Evolutionary conservation across 192 early-diverging fungal species (phyloP).

Genomic region (Backusella morwellensis): DNA sequence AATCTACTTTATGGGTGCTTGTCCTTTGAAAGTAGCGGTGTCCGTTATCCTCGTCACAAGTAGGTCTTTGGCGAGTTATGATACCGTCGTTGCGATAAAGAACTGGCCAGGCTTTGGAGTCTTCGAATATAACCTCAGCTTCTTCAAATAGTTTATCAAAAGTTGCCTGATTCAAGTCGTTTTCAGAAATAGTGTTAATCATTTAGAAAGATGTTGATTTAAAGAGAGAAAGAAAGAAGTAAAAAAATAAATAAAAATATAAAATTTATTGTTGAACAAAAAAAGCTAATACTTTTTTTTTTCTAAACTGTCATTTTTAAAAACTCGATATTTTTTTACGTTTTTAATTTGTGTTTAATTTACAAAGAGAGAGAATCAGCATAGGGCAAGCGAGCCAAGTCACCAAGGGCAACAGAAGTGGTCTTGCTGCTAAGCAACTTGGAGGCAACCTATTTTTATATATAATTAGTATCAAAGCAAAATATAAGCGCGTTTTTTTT

Average conservation of each 20-base stretch:
- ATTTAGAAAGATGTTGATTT: neutral
- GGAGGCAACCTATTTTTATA: slow-evolving; percentile 49
- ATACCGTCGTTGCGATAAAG: neutral
- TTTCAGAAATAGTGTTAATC: neutral
- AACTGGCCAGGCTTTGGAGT: neutral
- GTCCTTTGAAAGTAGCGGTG: neutral
- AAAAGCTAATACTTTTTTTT: neutral
- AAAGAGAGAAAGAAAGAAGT: neutral
- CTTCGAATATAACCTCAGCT: neutral
- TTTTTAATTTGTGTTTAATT: slow-evolving; percentile 14
- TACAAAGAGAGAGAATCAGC: slow-evolving; percentile 65
- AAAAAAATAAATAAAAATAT: slow-evolving; percentile 3
- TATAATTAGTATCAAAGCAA: neutral
- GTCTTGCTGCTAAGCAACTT: slow-evolving; percentile 66
- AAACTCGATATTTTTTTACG: neutral
- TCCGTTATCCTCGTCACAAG: neutral
- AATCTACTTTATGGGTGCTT: neutral
- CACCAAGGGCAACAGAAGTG: slow-evolving; percentile 76
- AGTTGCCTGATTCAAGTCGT: neutral
- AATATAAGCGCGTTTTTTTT: neutral
- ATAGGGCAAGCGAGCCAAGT: slow-evolving; percentile 69
- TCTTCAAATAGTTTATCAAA: neutral
- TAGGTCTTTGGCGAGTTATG: neutral
- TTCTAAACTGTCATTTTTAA: neutral
- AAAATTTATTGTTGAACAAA: neutral